Evolutionary conservation across 1,284 basidiomycete genomes (phyloP).

Genomic region (Flammula alnicola): DNA sequence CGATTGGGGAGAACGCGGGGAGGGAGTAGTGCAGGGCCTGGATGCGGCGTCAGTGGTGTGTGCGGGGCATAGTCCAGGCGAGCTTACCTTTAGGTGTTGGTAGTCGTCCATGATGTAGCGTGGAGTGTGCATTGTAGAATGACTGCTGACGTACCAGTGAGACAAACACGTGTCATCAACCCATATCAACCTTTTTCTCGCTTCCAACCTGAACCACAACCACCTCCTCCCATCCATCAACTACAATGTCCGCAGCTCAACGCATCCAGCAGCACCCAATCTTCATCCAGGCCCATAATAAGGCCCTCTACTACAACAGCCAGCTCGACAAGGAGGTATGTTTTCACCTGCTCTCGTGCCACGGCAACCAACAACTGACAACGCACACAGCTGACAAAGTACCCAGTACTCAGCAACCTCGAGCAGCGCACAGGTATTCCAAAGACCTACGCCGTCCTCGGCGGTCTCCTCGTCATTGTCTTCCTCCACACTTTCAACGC

Average conservation of each 20-base stretch:
- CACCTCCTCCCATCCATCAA: slow-evolving; percentile 26
- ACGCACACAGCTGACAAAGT: slow-evolving; percentile 80
- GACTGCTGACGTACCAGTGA: slow-evolving; percentile 34
- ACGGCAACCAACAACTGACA: slow-evolving; percentile 18
- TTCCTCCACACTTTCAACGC: slow-evolving; percentile 83
- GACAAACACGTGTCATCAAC: slow-evolving; percentile 49
- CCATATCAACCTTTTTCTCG: slow-evolving; percentile 34
- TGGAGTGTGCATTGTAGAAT: slow-evolving; percentile 21
- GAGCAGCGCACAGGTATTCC: slow-evolving; percentile 93
- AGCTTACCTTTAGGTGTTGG: slow-evolving; percentile 38
- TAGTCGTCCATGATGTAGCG: slow-evolving; percentile 41
- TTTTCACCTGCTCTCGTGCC: slow-evolving; percentile 20
- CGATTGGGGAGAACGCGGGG: slow-evolving; percentile 69
- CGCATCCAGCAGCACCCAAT: slow-evolving; percentile 85
- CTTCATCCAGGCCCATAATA: slow-evolving; percentile 79
- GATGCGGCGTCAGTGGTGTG: slow-evolving; percentile 13
- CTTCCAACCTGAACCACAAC: slow-evolving; percentile 16
- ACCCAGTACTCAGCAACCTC: slow-evolving; percentile 81
- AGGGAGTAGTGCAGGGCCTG: slow-evolving; percentile 45
- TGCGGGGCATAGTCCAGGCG: slow-evolving; percentile 5
- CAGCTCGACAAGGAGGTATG: slow-evolving; percentile 95
- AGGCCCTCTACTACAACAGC: slow-evolving; percentile 74
- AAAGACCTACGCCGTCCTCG: slow-evolving; percentile 90
- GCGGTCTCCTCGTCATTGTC: slow-evolving; percentile 65
- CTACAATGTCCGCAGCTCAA: slow-evolving; percentile 72